phyloP scores from a whole-genome alignment of 2,329 filamentous ascomycete genomes.

The Canariomyces notabilis region DNA sequence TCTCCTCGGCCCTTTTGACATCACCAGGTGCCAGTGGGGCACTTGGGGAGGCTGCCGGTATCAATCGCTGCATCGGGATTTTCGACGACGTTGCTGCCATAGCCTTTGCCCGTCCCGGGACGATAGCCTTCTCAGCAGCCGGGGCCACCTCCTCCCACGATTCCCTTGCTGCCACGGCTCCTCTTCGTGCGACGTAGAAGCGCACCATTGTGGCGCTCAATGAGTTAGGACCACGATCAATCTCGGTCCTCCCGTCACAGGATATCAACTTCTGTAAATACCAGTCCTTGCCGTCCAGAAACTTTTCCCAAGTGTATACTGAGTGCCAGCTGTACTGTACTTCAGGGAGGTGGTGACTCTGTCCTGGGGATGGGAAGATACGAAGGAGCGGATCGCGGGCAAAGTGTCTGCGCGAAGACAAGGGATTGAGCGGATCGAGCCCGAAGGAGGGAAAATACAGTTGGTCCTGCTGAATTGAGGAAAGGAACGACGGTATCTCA shows the following conservation, averaged over 20 bases:
- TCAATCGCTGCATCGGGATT: too few relatives aligned
- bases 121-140: constrained; percentile 3
- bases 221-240: too few relatives aligned
- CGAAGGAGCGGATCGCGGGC: constrained; percentile 12
- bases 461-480: constrained; percentile 4
- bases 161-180: constrained; percentile 7
- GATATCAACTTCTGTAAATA: not conserved
- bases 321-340: not conserved
- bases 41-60: not conserved
- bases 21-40: not conserved
- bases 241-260: not conserved
- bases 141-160: constrained; percentile 4
- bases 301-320: too few relatives aligned
- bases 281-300: not conserved
- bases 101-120: not conserved
- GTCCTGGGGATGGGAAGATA: not conserved
- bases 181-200: not conserved
- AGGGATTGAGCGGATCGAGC: constrained; percentile 1
- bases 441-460: constrained; percentile 11
- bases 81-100: not conserved
- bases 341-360: not conserved
- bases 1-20: not conserved
- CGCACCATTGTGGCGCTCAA: not conserved
- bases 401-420: constrained; percentile 4
- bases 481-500: constrained; percentile 1